Evolutionary conservation across 805 yeast genomes (phyloP), one percentile per base, ranked within the genome.

Genomic region (Myxozyma mucilagina): DNA sequence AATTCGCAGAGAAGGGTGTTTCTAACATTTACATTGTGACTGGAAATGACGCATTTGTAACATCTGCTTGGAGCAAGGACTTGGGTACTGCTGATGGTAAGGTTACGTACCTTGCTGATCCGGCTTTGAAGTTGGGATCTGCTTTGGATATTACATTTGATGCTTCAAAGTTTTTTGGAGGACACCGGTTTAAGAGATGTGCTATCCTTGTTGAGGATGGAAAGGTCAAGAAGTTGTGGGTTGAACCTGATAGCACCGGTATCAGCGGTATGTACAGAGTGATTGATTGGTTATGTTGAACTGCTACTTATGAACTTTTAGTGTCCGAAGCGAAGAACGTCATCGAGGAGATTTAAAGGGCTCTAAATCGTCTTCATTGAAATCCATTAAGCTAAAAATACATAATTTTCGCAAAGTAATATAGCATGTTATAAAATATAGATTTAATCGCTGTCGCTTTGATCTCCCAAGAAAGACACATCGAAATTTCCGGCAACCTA

Each of bases 31-130:
- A 80, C 69, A 83, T 91, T 47, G 83, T 91, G 39, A 80, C 94
- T 18, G 96, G 89, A 52, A 91, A 91, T 74, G 97, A 91, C 72
- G 82, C 94, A 2, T 91, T 91, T 73, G 97, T 90, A 53, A 83
- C 86, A 70, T 82, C 83, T 68, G 92, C 94, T 0, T 91, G 96
- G 96, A 84, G 82, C 47, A 81, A 84, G 58, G 70, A 59, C 1
- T 61, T 76, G 39, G 54, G 67, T 14, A 60, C 56, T 13, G 70
- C 68, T 9, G 67, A 58, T 34, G 69, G 65, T 18, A 67, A 68
- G 47, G 61, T 63, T 35, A 74, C 76, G 57, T 82, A 87, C 72
- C 78, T 90, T 66, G 90, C 96, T 45, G 97, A 91, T 74, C 86
- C 94, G n/a, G 74, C 78, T 57, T 96, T 87, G 31, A 86, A 84